Evolutionary conservation across 441 rosid genomes (phyloP).

Genomic region (Populus hybrid): DNA sequence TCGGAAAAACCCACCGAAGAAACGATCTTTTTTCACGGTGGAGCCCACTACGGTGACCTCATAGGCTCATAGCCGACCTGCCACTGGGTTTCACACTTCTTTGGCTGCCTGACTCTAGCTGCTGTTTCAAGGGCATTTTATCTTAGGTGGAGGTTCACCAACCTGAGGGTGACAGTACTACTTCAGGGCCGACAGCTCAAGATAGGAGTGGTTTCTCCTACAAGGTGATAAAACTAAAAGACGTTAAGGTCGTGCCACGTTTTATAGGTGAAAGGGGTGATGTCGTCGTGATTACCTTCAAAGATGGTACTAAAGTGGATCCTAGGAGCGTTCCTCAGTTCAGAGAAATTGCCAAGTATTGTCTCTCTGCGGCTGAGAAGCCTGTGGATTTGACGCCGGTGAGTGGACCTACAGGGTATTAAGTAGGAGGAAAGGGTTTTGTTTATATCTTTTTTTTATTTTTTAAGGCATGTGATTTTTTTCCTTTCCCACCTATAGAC

Average conservation of each 20-base stretch:
- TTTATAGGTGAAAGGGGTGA: constrained; percentile 95
- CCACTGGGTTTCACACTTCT: constrained; percentile 76
- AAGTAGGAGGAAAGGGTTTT: not conserved
- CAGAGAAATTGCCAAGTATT: constrained; percentile 75
- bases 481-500: not conserved
- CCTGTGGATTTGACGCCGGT: constrained; percentile 47
- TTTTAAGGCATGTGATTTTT: not conserved
- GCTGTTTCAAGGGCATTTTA: constrained; percentile 75
- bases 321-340: constrained; percentile 85
- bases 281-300: constrained; percentile 58
- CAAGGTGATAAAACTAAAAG: constrained; percentile 54
- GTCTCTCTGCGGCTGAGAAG: constrained; percentile 66
- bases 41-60: constrained; percentile 87
- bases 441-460: not conserved
- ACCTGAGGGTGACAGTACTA: constrained; percentile 78
- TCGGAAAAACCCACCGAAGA: constrained; percentile 46
- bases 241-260: constrained; percentile 86
- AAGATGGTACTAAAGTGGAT: constrained; percentile 78
- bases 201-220: constrained; percentile 87
- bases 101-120: constrained; percentile 90
- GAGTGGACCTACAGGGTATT: constrained; percentile 53
- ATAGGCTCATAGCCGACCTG: constrained; percentile 55
- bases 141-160: constrained; percentile 84
- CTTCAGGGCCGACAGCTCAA: constrained; percentile 76
- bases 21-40: constrained; percentile 77